phyloP scores from a whole-genome alignment of 2,329 filamentous ascomycete species.

The Penicillium thymicola region DNA sequence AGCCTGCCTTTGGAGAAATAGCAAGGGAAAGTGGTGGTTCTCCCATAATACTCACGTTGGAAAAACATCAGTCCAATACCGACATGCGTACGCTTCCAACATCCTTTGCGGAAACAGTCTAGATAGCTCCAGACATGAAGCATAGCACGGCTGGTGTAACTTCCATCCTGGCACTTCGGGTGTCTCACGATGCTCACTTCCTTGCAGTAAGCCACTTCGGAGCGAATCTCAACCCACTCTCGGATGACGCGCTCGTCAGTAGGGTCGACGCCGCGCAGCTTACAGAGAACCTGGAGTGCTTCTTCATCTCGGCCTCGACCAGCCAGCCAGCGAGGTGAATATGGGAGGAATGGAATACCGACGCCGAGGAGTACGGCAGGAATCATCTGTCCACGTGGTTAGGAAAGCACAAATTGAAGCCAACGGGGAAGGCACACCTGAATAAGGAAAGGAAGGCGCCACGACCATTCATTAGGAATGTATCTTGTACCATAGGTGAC shows the following conservation, averaged over 20 bases:
- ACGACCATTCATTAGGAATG: slow-evolving; percentile 41
- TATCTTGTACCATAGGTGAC: slow-evolving; percentile 52
- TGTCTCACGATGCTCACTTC: slow-evolving; percentile 38
- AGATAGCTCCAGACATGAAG: slow-evolving; percentile 9
- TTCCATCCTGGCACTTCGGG: slow-evolving; percentile 2
- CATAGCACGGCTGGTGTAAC: slow-evolving; percentile 1
- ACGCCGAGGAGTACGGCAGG: slow-evolving; percentile 41
- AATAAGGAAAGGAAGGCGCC: slow-evolving; percentile 9
- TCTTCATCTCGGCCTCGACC: slow-evolving; percentile 41
- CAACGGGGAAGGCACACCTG: neutral
- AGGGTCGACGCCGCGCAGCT: slow-evolving; percentile 42
- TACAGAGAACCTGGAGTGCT: slow-evolving; percentile 36
- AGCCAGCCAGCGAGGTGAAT: slow-evolving; percentile 49
- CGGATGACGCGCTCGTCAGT: slow-evolving; percentile 45
- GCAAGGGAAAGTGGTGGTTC: neutral
- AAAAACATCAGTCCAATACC: slow-evolving; percentile 44
- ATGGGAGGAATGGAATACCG: slow-evolving; percentile 45
- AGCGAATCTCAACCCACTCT: slow-evolving; percentile 51
- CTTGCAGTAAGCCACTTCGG: slow-evolving; percentile 48
- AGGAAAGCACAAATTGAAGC: slow-evolving; percentile 27
- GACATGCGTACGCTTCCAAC: slow-evolving; percentile 46
- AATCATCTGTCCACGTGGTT: slow-evolving; percentile 45
- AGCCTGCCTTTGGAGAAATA: slow-evolving; percentile 10
- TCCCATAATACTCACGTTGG: slow-evolving; percentile 32
- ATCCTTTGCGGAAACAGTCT: slow-evolving; percentile 47